A percentile compares a stretch with the other conserved stretches of the same genome.
These are phyloP conservation scores for Musa balbisiana DNA, from an alignment of 202 grass and related monocot genomes.

Conservation along the genomic window DNA sequence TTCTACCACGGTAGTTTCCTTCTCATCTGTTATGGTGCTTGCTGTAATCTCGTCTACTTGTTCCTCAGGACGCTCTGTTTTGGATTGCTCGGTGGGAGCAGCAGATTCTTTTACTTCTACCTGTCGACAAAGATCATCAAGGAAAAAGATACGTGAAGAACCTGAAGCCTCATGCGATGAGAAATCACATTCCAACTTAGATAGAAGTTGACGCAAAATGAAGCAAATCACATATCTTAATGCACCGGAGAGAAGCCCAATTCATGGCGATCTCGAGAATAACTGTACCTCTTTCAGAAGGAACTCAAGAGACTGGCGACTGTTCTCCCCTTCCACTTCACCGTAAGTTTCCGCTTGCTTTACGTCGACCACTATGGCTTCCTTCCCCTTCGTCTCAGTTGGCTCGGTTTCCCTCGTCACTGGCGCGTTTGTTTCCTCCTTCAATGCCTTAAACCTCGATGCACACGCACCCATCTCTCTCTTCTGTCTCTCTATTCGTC, in stretches of 20 bases:
- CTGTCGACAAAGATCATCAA: neutral
- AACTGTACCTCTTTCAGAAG: neutral
- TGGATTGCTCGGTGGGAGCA: neutral
- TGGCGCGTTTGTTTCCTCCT: neutral
- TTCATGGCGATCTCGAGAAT: neutral
- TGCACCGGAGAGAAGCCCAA: too few species aligned
- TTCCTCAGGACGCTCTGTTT: neutral
- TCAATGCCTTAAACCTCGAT: neutral
- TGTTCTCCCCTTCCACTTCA: neutral
- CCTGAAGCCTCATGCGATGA: neutral
- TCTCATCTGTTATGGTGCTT: too few species aligned
- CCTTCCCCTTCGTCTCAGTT: neutral
- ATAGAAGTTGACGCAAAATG: neutral
- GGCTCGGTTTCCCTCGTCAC: neutral
- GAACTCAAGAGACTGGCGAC: neutral
- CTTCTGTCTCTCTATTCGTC: too few species aligned
- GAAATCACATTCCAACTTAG: neutral
- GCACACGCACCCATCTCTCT: constrained; percentile 1
- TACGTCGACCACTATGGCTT: neutral
- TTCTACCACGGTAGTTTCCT: too few species aligned
- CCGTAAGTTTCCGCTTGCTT: neutral
- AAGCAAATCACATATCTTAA: neutral
- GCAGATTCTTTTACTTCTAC: neutral
- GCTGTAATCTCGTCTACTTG: neutral
- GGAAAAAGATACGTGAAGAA: neutral